Evolutionary conservation across 768 basidiomycete species (phyloP).

Genomic region (Xerocomus spinulosus): DNA sequence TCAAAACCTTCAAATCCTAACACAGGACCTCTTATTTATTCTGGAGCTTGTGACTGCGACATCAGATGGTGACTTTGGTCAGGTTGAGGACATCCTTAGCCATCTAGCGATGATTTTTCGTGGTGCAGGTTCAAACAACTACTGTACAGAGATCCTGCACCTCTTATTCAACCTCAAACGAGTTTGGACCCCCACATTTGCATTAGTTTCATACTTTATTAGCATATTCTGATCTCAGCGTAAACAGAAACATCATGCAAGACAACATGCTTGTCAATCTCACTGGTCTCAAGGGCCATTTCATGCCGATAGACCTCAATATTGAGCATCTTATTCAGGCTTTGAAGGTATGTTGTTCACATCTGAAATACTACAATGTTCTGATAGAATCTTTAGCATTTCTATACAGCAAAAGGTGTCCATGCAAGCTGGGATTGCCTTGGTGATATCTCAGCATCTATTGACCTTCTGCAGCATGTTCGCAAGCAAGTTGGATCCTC

Average conservation of each 20-base stretch:
- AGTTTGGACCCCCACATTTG: conserved; percentile 33
- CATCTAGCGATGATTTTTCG: conserved; percentile 14
- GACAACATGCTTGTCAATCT: conserved; percentile 36
- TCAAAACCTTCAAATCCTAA: conserved; percentile 26
- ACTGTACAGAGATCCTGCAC: conserved; percentile 16
- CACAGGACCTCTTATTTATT: conserved; percentile 30
- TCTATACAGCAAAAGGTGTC: conserved; percentile 27
- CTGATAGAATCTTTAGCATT: background rate
- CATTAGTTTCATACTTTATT: conserved; percentile 8
- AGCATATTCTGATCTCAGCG: no score
- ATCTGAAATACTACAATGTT: background rate
- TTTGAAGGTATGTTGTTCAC: conserved; percentile 27
- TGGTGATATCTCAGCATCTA: conserved; percentile 28
- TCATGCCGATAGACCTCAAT: conserved; percentile 35
- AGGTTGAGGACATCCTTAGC: conserved; percentile 27
- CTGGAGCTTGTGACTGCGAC: conserved; percentile 27
- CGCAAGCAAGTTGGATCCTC: conserved; percentile 26
- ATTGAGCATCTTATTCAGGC: conserved; percentile 35
- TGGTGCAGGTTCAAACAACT: conserved; percentile 20
- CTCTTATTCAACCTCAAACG: conserved; percentile 21
- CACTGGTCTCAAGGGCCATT: conserved; percentile 30
- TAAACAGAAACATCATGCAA: conserved; percentile 30
- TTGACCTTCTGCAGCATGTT: conserved; percentile 26
- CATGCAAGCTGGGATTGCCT: conserved; percentile 30
- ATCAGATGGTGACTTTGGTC: conserved; percentile 30